These are phyloP conservation scores for Vitis rupestris DNA, from an alignment of 164 flowering plant genomes.

Conservation along the genomic window DNA sequence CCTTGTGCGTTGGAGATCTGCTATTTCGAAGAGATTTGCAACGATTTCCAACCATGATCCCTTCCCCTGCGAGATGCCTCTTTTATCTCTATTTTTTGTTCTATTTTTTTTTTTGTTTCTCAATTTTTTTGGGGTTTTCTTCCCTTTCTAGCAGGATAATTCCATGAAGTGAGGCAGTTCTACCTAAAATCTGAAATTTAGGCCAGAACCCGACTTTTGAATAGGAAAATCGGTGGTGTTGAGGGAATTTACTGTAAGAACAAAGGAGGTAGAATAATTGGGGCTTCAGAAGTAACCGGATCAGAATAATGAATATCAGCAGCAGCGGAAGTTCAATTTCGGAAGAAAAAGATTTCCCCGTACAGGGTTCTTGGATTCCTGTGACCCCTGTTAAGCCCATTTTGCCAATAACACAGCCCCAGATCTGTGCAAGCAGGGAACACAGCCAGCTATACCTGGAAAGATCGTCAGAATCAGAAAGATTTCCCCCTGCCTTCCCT, in stretches of 20 bases:
- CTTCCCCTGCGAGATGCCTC: too few relatives aligned
- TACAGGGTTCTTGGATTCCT: slow-evolving; percentile 41
- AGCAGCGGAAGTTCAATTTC: slow-evolving; percentile 14
- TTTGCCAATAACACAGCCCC: slow-evolving; percentile 8
- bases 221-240: too few relatives aligned
- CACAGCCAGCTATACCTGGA: slow-evolving; percentile 8
- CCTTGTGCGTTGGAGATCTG: too few relatives aligned
- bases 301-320: slow-evolving; percentile 19
- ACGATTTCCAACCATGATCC: too few relatives aligned
- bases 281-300: not conserved
- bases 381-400: slow-evolving; percentile 40
- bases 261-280: not conserved
- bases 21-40: too few relatives aligned
- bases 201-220: not conserved
- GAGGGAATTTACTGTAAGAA: not conserved
- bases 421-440: slow-evolving; percentile 18
- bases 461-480: slow-evolving; percentile 15
- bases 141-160: not conserved
- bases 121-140: not conserved
- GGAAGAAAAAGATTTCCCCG: slow-evolving; percentile 12
- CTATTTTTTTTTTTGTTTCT: not conserved
- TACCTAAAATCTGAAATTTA: not conserved
- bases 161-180: not conserved
- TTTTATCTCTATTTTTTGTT: not conserved
- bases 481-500: slow-evolving; percentile 3